phyloP scores from a whole-genome alignment of 495 filamentous ascomycete species.

The Penicillium lividum region DNA sequence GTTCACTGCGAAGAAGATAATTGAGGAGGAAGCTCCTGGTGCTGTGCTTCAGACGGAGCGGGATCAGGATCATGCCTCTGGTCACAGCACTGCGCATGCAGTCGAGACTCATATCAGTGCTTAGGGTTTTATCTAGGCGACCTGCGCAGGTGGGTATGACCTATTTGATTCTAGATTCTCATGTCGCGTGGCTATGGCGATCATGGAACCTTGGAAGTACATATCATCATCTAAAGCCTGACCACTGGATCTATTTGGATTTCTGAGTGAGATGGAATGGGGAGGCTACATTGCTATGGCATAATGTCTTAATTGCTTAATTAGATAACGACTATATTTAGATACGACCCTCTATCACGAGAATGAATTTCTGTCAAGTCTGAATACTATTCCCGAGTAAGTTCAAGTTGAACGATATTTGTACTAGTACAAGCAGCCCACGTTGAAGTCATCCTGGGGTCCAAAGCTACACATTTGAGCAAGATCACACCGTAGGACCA shows the following conservation, averaged over 20 bases:
- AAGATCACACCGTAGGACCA: no score
- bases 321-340: not conserved
- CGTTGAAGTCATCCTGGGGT: no score
- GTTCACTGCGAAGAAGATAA: constrained; percentile 84
- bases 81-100: constrained; percentile 10
- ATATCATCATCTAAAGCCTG: not conserved
- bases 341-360: not conserved
- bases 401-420: no score
- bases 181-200: not conserved
- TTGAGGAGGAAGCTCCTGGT: constrained; percentile 41
- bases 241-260: not conserved
- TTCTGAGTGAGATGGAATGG: not conserved
- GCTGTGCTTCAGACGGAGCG: constrained; percentile 12
- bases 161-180: not conserved
- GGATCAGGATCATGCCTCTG: constrained; percentile 4
- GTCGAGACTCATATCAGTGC: constrained; percentile 1
- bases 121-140: no score
- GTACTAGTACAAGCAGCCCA: no score
- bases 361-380: not conserved
- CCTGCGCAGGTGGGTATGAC: not conserved
- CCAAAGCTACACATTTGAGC: no score
- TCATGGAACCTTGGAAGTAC: not conserved
- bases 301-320: constrained; percentile 1
- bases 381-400: no score
- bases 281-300: not conserved